Evolutionary conservation across 129 eudicot genomes (phyloP), one percentile per base, ranked within the genome.

Genomic region (Centella asiatica): DNA sequence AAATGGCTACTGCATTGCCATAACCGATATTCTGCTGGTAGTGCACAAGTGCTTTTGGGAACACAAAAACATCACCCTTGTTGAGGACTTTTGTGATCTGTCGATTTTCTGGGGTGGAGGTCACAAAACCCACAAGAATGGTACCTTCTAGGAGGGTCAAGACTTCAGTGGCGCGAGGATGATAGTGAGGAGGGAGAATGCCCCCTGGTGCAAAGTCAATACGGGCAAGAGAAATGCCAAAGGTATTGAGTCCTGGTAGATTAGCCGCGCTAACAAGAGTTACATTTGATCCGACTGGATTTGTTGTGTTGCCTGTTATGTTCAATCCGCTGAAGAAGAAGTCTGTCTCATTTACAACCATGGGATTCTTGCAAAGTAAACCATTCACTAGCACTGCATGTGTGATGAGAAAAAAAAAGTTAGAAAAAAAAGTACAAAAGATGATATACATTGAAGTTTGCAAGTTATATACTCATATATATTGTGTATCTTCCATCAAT

Each of bases 371-470:
- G 34, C 75, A 70, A 25, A 49, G 28, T 0, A 58, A 53, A 13
- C 74, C 74, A 36, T 69, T 69, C 26, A 69, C 74, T 19, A 69
- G 46, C 44, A 57, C 73, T n/a, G n/a, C n/a, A n/a, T n/a, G n/a
- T n/a, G n/a, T 68, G 73, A 26, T 44, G 39, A 4, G 42, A 36
- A 18, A 40, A 18, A 42, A 19, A 18, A 63, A 63, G 5, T 37
- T 1, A 26, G 14, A 2, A 5, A 18, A 14, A 4, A 18, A 45
- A 5, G 20, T 19, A 1, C 6, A 1, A 52, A 2, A 6, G 39
- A 3, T 9, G 9, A 9, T 34, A 34, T 34, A 34, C 9, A 34
- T 34, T 9, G 4, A 34, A 9, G n/a, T n/a, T n/a, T n/a, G n/a
- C n/a, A n/a, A n/a, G n/a, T n/a, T n/a, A n/a, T n/a, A n/a, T n/a